These are phyloP conservation scores for Boletus sp. DNA, from an alignment of 768 basidiomycete genomes.

Conservation along the genomic window DNA sequence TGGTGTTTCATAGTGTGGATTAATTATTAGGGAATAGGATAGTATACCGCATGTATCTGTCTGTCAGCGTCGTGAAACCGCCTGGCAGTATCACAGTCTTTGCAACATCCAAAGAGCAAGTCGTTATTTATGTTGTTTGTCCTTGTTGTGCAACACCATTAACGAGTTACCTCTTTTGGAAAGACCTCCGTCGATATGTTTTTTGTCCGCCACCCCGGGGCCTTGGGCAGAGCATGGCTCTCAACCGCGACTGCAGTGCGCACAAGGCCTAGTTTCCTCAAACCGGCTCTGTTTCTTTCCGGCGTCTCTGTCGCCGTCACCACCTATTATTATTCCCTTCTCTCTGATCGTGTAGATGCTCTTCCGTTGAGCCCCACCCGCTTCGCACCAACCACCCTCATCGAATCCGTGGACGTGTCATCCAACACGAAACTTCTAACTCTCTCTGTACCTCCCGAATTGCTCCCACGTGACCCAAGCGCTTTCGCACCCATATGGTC, in stretches of 20 bases:
- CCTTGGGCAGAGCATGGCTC: background rate
- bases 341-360: slow-evolving; percentile 47
- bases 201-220: background rate
- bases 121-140: slow-evolving; percentile 16
- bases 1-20: slow-evolving; percentile 24
- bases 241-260: background rate
- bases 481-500: slow-evolving; percentile 60
- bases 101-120: background rate
- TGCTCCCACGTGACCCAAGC: slow-evolving; percentile 28
- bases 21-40: background rate
- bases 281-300: slow-evolving; percentile 31
- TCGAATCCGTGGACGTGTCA: slow-evolving; percentile 51
- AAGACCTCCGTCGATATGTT: slow-evolving; percentile 13
- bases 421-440: slow-evolving; percentile 64
- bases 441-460: slow-evolving; percentile 50
- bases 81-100: background rate
- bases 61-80: slow-evolving; percentile 2
- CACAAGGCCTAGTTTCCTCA: background rate
- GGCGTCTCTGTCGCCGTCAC: slow-evolving; percentile 43
- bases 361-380: slow-evolving; percentile 42
- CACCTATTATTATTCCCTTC: slow-evolving; percentile 52
- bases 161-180: slow-evolving; percentile 18
- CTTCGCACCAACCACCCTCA: slow-evolving; percentile 61
- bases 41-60: background rate
- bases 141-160: slow-evolving; percentile 21